A percentile compares a stretch with the other conserved stretches of the same genome.
Evolutionary conservation across 2,329 filamentous ascomycete genomes (phyloP).

Genomic region (Cordyceps tenuipes): DNA sequence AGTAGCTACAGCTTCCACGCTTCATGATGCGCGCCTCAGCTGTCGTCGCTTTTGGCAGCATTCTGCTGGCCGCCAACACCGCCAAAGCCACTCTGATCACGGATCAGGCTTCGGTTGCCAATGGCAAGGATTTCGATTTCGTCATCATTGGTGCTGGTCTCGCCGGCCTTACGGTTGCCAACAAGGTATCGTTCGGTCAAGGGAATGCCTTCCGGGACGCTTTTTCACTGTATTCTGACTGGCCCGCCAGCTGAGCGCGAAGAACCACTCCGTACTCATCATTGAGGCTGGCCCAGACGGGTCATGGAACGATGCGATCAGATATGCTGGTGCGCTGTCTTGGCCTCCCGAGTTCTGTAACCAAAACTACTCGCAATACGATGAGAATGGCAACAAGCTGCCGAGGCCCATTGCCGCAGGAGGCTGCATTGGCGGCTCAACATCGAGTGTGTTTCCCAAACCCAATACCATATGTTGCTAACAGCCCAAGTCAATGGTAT

Average conservation of each 20-base stretch:
- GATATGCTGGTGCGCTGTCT: conserved; percentile 13
- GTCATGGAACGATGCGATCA: conserved; percentile 16
- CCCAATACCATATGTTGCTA: neutral
- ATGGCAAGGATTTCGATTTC: conserved; percentile 20
- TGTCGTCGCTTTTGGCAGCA: neutral
- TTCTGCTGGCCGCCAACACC: neutral
- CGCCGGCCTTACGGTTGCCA: conserved; percentile 22
- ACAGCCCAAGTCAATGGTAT: conserved; percentile 17
- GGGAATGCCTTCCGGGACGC: neutral
- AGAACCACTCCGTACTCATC: conserved; percentile 17
- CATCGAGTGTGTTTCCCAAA: conserved; percentile 16
- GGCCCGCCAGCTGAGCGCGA: conserved; percentile 14
- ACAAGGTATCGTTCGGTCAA: conserved; percentile 8
- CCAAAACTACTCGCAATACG: conserved; percentile 17
- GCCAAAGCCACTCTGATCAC: conserved; percentile 15
- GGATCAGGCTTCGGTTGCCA: conserved; percentile 12
- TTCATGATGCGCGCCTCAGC: neutral
- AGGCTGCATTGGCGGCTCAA: conserved; percentile 19
- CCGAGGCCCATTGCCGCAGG: conserved; percentile 15
- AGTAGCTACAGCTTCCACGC: neutral
- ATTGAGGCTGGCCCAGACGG: conserved; percentile 19
- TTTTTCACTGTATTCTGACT: neutral
- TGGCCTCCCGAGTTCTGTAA: conserved; percentile 17
- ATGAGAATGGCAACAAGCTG: conserved; percentile 14
- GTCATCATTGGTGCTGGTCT: conserved; percentile 32